These are phyloP conservation scores for Schrenkiella parvula DNA, from an alignment of 345 rosid genomes.

Conservation along the genomic window DNA sequence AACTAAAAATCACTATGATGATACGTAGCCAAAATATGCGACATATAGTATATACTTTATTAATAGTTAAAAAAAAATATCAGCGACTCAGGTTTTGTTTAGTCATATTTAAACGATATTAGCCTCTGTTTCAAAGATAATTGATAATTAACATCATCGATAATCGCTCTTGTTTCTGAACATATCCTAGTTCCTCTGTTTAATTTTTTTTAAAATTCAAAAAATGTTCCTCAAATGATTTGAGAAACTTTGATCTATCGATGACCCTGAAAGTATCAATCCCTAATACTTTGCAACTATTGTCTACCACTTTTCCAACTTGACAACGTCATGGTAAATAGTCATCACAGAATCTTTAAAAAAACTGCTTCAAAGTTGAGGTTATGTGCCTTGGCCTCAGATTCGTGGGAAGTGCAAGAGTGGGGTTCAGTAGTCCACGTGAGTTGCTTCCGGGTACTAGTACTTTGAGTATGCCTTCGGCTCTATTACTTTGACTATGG, in stretches of 20 bases:
- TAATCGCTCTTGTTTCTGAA: too few species aligned
- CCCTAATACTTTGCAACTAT: slow-evolving; percentile 45
- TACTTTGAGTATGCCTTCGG: slow-evolving; percentile 41
- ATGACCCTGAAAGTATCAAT: slow-evolving; percentile 45
- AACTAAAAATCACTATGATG: too few species aligned
- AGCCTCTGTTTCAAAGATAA: too few species aligned
- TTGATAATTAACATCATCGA: too few species aligned
- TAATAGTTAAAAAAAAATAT: too few species aligned
- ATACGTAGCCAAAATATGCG: too few species aligned
- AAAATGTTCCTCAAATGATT: too few species aligned
- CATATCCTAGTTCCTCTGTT: too few species aligned
- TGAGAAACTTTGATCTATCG: slow-evolving; percentile 49
- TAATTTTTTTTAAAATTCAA: too few species aligned
- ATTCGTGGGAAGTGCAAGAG: slow-evolving; percentile 47
- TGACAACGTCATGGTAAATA: slow-evolving; percentile 65
- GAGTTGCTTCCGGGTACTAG: slow-evolving; percentile 31
- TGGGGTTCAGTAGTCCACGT: slow-evolving; percentile 32
- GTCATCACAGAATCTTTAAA: slow-evolving; percentile 57
- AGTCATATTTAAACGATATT: too few species aligned
- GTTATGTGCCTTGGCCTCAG: slow-evolving; percentile 45
- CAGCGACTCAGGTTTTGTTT: too few species aligned
- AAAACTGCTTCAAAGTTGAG: slow-evolving; percentile 46
- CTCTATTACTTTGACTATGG: slow-evolving; percentile 40
- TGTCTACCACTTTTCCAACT: slow-evolving; percentile 48
- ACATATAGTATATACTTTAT: too few species aligned